Base-by-base conservation (phyloP, 495 filamentous ascomycete genomes). In the Gamarada debralockiae region DNA sequence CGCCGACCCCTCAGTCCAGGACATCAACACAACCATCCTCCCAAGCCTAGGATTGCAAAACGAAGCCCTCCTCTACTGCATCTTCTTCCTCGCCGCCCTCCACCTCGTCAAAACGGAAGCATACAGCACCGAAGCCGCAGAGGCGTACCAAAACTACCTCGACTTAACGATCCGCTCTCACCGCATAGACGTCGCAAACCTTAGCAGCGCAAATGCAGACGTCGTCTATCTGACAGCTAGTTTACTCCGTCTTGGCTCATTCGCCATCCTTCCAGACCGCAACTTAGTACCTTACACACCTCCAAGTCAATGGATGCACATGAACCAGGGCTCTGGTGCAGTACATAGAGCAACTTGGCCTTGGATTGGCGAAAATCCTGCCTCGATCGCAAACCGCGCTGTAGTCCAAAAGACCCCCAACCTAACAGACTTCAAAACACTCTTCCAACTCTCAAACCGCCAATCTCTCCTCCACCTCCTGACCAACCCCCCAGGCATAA, bases 141-240 rank as follows among this genome's bases (percentile, higher is more conserved):
- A 43, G 20, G 14, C 20, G 6, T 52, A 61, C 14, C 57, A 57
- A 13, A 64, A 53, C 9, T 64, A 64, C 27, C 61, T 57, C 47
- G 62, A 36, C 4, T 74, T 67, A 18, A 67, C 67, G 12, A 51
- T 74, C 3, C 63, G 58, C 45, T 65, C 61, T 42, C 71, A 74
- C 47, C 57, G 63, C 21, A 57, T 61, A 22, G 68, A 67, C 14
- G 51, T 72, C 25, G 50, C 48, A 2, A 55, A 60, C 6, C 50
- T 73, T 8, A 67, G 46, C 36, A 50, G 24, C 23, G 21, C 53
- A 13, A 73, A 66, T 15, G 71, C 65, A 6, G 71, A 75, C 48
- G 48, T 58, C 10, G 62, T 67, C n/a, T 71, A 65, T 45, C 38
- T 70, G 27, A 61, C 67, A 2, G 62, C 67, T 3, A 42, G 53